phyloP scores from a whole-genome alignment of 805 yeast species.

The Lipomyces orientalis region DNA sequence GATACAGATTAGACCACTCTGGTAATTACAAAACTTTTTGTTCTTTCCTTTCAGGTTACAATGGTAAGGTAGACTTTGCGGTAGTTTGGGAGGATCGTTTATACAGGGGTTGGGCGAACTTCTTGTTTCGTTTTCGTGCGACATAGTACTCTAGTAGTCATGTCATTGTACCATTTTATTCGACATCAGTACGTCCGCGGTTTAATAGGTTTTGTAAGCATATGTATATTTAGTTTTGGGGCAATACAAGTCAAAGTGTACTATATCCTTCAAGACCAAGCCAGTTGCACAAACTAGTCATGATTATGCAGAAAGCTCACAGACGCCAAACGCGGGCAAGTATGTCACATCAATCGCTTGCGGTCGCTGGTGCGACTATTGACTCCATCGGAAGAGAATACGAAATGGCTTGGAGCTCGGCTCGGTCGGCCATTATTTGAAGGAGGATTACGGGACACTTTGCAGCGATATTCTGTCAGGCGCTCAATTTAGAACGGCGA shows the following conservation, averaged over 20 bases:
- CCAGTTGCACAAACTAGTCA: too few relatives aligned
- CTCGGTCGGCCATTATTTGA: too few relatives aligned
- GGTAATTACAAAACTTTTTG: background rate
- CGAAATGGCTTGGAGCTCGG: too few relatives aligned
- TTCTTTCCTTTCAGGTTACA: background rate
- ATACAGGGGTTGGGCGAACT: slow-evolving; percentile 9
- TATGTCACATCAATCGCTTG: background rate
- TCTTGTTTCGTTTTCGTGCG: background rate
- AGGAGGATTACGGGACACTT: too few relatives aligned
- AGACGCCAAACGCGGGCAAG: background rate
- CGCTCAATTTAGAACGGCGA: too few relatives aligned
- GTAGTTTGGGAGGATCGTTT: background rate
- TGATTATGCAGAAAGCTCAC: background rate
- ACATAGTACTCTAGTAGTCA: background rate
- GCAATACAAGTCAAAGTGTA: background rate
- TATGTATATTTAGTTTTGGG: background rate
- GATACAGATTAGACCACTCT: background rate
- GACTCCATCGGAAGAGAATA: too few relatives aligned
- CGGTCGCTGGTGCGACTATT: too few relatives aligned
- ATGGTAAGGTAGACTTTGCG: background rate
- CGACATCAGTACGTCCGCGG: background rate
- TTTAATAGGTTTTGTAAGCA: background rate
- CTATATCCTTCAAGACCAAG: background rate
- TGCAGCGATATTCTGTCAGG: too few relatives aligned
- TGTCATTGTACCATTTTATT: background rate